Base-by-base conservation (phyloP, 352 stramenopile species). In the Globisporangium carolinianum region DNA sequence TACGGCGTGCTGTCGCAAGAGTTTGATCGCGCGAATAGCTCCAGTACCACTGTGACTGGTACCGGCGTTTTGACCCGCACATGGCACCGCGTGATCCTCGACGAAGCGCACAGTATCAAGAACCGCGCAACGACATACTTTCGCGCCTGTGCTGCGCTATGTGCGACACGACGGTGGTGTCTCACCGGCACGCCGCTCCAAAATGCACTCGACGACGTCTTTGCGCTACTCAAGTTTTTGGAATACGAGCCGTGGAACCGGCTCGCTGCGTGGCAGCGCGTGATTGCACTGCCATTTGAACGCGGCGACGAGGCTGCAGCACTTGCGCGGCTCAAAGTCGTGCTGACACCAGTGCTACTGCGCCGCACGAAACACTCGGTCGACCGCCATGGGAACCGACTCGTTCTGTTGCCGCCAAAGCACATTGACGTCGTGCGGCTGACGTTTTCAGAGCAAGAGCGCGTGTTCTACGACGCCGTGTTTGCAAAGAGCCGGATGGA, bases 51-150 rank as follows among this genome's bases (percentile, higher is more conserved):
- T 32, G 3, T 32, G 24, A 32, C 24, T 32, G 42, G 45, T 0
- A 24, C 60, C n/a, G 76, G 71, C 41, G 46, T 64, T 11, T 61
- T 89, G 1, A 18, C 57, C 7, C 73, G 68, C 1, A 47, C 80
- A 14, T 97, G 89, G 89, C 69, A 77, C 38, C 85, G 89, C 12
- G 65, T 97, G n/a, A 91, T 97, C 57, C 72, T 97, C 11, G 89
- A 97, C 62, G 89, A 97, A 67, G 86, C 86, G 5, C 89, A 97
- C 66, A 91, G 76, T 42, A 97, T 97, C 68, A 96, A 96, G 72
- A 97, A 91, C 56, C 78, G 83, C 35, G 47, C 66, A 41, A 92
- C 81, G n/a, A 69, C 55, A 39, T 90, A 91, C 61, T 89, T 89
- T 52, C 78, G 76, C 17, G 70, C 77, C 12, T 91, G 83, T 43